Evolutionary conservation across 345 rosid genomes (phyloP).

Genomic region (Eutrema heterophyllum): DNA sequence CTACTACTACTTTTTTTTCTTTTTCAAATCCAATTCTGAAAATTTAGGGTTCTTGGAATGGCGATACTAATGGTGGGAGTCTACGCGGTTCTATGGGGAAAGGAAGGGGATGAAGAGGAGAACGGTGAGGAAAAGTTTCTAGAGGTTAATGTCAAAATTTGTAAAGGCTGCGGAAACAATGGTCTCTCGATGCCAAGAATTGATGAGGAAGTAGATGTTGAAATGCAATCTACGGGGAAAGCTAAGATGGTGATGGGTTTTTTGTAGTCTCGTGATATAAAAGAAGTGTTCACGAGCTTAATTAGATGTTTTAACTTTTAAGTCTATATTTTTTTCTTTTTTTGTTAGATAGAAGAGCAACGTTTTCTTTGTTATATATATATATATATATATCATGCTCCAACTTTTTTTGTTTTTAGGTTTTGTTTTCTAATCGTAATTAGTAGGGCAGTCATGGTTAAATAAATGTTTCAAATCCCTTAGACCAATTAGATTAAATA

Average conservation of each 20-base stretch:
- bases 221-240: constrained; percentile 18
- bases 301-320: not conserved
- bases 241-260: constrained; percentile 17
- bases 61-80: constrained; percentile 62
- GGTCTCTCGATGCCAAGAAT: constrained; percentile 21
- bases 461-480: not conserved
- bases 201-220: constrained; percentile 30
- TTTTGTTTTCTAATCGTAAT: not conserved
- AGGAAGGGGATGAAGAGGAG: constrained; percentile 59
- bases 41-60: constrained; percentile 59
- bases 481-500: not conserved
- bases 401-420: not conserved
- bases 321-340: not conserved
- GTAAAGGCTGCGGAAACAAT: not conserved
- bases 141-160: constrained; percentile 13
- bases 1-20: not conserved
- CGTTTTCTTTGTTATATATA: constrained; percentile 15
- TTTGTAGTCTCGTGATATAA: not conserved
- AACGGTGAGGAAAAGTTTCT: constrained; percentile 10
- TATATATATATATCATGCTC: constrained; percentile 23
- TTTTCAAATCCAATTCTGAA: not conserved
- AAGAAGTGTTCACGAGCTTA: constrained; percentile 9
- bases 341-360: constrained; percentile 12
- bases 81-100: constrained; percentile 82
- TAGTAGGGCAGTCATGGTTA: not conserved